Evolutionary conservation across 768 basidiomycete genomes (phyloP), one percentile per base, ranked within the genome.

Genomic region (Gelatoporia subvermispora): DNA sequence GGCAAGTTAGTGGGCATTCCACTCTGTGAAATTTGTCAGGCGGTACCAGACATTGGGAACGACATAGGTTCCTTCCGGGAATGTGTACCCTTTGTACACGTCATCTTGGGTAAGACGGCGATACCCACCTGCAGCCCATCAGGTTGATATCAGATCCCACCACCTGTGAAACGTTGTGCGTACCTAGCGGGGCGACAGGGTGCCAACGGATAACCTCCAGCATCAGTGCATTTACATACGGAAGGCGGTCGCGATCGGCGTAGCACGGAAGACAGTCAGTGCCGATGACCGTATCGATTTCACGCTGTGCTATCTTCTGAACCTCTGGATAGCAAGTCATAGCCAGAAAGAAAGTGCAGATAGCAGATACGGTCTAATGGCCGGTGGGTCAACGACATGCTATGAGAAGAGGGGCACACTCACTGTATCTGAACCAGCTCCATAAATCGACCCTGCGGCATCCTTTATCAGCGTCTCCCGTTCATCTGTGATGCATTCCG

Each of bases 391-490:
- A 22, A 31, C 10, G 3, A 38, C 4, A 28, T 23, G 13, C 39
- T 5, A 20, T 8, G 41, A 21, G 18, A 35, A 21, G 35, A 17
- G 17, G 11, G 7, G 24, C 18, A 35, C 28, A 18, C 50, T 24
- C 31, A 55, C 53, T 2, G 53, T 55, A 24, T 55, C 53, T n/a
- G 53, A 50, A 2, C 53, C 53, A 41, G 22, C 47, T 48, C 44
- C 46, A 24, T 50, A 45, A 25, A 55, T 41, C 8, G 58, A 50
- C 13, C 48, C 44, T 37, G 60, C 69, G 38, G 81, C 77, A 82
- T 82, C 83, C 59, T 81, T 84, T 46, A 85, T 67, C 48, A 77
- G 73, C 44, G 72, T 65, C 47, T 84, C 81, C 53, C 83, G 82
- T 48, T 82, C 78, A 3, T 65, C 61, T 39, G 65, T 74, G 28